Evolutionary conservation across 106 monocot species (phyloP).

Genomic region (Phalaenopsis aphrodite): DNA sequence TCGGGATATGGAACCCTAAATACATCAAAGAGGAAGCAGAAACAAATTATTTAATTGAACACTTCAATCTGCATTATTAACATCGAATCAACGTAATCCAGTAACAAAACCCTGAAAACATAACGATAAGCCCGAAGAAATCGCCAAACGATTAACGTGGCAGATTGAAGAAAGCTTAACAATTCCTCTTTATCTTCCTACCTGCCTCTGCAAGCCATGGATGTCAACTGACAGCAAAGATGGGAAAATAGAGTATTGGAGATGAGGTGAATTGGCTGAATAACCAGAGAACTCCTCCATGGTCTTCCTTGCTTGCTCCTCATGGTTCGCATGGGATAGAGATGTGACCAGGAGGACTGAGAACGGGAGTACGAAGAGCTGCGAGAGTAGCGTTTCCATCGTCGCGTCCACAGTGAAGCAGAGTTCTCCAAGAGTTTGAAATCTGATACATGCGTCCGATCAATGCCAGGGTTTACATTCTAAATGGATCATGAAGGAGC

Average conservation of each 20-base stretch:
- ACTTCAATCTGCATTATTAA: neutral
- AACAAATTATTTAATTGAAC: neutral
- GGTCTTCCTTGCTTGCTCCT: slow-evolving; percentile 7
- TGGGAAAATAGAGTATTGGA: neutral
- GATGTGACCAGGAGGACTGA: neutral
- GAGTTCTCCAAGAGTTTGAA: no score
- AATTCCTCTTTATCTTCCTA: neutral
- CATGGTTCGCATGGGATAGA: neutral
- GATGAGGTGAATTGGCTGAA: neutral
- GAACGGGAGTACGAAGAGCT: neutral
- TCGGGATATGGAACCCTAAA: neutral
- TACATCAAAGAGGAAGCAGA: neutral
- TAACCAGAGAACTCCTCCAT: slow-evolving; percentile 25
- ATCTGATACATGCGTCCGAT: no score
- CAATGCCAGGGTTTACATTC: no score
- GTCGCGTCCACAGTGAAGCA: neutral
- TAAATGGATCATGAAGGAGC: no score
- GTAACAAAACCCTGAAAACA: neutral
- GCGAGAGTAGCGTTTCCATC: neutral
- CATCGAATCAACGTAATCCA: neutral
- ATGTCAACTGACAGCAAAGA: slow-evolving; percentile 9
- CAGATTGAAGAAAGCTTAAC: neutral
- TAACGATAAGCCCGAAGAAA: neutral
- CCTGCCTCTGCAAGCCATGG: slow-evolving; percentile 19
- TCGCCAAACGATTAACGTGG: neutral